Percentiles rank a stretch among this genome's conserved stretches.
Conservation (phyloP, 495 filamentous ascomycete species). For the Penicillium simplicissimum region DNA sequence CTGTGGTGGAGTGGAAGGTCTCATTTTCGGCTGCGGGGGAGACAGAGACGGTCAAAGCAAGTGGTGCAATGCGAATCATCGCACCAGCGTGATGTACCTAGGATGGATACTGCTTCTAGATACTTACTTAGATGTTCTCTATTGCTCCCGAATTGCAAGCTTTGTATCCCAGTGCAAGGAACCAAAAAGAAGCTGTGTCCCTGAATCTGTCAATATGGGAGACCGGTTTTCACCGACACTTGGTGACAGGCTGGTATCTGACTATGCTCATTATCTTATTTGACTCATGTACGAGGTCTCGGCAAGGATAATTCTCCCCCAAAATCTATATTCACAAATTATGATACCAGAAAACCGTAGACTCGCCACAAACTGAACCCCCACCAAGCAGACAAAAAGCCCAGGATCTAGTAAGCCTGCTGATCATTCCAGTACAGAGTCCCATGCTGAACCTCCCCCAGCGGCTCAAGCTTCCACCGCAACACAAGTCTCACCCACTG, state of each 20-base stretch:
- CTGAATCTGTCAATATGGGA: background rate
- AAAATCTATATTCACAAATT: background rate
- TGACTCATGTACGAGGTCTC: no score
- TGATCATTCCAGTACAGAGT: slow-evolving; percentile 64
- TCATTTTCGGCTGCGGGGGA: background rate
- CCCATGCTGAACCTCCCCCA: slow-evolving; percentile 65
- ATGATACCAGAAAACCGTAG: background rate
- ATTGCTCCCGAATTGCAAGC: background rate
- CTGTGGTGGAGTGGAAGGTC: background rate
- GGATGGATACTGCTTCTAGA: background rate
- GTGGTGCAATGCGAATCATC: background rate
- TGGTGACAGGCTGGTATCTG: no score
- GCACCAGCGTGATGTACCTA: background rate
- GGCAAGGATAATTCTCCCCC: background rate
- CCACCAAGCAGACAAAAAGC: background rate
- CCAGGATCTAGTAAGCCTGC: slow-evolving; percentile 40
- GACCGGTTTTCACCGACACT: background rate
- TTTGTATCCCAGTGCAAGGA: background rate
- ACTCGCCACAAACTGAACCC: background rate
- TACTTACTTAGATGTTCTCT: background rate
- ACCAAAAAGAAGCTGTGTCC: background rate
- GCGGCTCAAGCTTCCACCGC: slow-evolving; percentile 61
- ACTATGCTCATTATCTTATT: no score
- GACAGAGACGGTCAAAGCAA: background rate
- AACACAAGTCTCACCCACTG: slow-evolving; percentile 56